Conservation (phyloP, 805 yeast genomes). For the Ogataea henricii region DNA sequence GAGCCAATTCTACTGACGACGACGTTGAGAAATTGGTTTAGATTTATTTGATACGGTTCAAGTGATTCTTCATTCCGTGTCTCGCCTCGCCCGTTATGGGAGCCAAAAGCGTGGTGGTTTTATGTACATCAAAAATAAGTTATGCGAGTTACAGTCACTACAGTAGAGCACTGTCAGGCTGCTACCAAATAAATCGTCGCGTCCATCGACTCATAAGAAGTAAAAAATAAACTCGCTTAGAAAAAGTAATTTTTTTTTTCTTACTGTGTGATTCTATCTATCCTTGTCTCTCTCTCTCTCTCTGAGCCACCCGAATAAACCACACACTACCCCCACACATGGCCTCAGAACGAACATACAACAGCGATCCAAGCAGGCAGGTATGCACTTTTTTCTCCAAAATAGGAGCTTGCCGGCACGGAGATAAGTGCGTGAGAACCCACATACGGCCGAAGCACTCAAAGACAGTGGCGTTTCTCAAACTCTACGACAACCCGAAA, state of each 20-base stretch:
- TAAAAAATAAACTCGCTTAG: too few relatives aligned
- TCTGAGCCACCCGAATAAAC: too few relatives aligned
- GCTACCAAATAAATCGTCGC: too few relatives aligned
- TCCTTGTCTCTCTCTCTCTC: too few relatives aligned
- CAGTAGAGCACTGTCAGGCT: too few relatives aligned
- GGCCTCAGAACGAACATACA: background rate
- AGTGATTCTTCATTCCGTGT: background rate
- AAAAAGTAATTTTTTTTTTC: too few relatives aligned
- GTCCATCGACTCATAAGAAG: too few relatives aligned
- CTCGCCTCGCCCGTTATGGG: too few relatives aligned
- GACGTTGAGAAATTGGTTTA: conserved; percentile 30
- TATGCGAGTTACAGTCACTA: background rate
- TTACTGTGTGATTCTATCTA: too few relatives aligned
- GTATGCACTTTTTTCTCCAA: conserved; percentile 59
- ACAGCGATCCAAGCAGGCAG: conserved; percentile 14
- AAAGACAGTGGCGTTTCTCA: conserved; percentile 62
- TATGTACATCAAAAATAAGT: background rate
- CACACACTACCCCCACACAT: too few relatives aligned
- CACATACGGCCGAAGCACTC: conserved; percentile 70
- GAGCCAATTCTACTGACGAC: conserved; percentile 25
- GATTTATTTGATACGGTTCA: background rate
- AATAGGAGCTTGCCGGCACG: conserved; percentile 94
- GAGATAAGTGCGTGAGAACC: conserved; percentile 77
- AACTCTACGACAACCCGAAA: conserved; percentile 65
- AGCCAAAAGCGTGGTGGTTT: background rate